phyloP scores from a whole-genome alignment of 176 grass and related monocot genomes.

The Aegilops longissima region DNA sequence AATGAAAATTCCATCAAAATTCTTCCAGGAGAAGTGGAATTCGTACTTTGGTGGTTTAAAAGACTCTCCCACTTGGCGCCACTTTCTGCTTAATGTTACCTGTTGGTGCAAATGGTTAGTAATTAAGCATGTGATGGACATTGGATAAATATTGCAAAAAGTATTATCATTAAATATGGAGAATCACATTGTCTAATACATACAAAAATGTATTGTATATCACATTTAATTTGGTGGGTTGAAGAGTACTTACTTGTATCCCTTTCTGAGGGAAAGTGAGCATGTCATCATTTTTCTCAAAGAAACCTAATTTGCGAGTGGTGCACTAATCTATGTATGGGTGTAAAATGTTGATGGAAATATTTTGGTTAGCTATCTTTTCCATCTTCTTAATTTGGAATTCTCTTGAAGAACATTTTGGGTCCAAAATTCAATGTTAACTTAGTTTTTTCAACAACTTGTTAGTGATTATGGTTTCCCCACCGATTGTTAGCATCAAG shows the following conservation, averaged over 20 bases:
- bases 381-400: not conserved
- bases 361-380: not conserved
- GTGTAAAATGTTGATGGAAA: not conserved
- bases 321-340: not conserved
- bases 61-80: constrained; percentile 91
- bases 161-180: not conserved
- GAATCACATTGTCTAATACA: too few relatives aligned
- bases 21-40: constrained; percentile 9
- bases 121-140: not conserved
- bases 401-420: not conserved
- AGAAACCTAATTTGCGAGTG: not conserved
- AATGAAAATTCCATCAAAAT: constrained; percentile 4
- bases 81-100: constrained; percentile 84
- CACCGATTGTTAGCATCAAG: not conserved
- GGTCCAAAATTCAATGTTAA: not conserved
- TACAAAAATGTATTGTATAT: constrained; percentile 4
- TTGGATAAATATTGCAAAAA: not conserved
- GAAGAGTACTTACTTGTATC: not conserved
- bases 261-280: not conserved
- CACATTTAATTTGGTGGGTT: not conserved
- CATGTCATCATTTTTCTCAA: not conserved
- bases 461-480: not conserved
- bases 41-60: constrained; percentile 95
- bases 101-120: constrained; percentile 42
- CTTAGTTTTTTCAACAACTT: not conserved